A percentile compares a stretch with the other conserved stretches of the same genome.
phyloP scores from a whole-genome alignment of 164 flowering plant species.

The Dillenia turbinata region DNA sequence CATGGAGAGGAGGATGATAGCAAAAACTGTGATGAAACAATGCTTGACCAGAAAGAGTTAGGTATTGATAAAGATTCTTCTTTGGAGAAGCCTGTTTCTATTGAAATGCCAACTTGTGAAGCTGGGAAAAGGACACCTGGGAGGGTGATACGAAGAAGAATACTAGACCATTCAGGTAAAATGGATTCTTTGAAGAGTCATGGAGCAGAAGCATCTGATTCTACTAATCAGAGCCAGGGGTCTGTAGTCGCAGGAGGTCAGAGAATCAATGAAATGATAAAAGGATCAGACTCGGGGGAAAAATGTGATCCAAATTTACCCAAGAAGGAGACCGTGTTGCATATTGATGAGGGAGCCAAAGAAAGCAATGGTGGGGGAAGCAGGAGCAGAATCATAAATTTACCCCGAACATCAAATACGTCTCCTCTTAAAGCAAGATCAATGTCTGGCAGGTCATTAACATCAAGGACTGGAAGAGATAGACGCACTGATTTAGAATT shows the following conservation, averaged over 20 bases:
- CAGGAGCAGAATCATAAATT: slow-evolving; percentile 47
- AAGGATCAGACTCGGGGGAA: slow-evolving; percentile 13
- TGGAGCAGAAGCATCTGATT: slow-evolving; percentile 18
- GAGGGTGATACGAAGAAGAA: slow-evolving; percentile 5
- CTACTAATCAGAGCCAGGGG: slow-evolving; percentile 16
- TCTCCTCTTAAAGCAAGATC: slow-evolving; percentile 25
- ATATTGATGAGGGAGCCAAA: slow-evolving; percentile 28
- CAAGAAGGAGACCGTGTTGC: slow-evolving; percentile 19
- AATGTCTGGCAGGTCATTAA: slow-evolving; percentile 22
- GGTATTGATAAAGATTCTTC: slow-evolving; percentile 8
- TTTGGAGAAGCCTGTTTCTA: slow-evolving; percentile 14
- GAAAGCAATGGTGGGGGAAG: slow-evolving; percentile 30
- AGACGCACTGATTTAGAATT: slow-evolving; percentile 24
- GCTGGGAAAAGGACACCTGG: slow-evolving; percentile 11
- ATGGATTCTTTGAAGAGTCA: slow-evolving; percentile 12
- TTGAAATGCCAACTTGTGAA: slow-evolving; percentile 11
- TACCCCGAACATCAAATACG: slow-evolving; percentile 37
- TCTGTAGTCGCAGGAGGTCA: slow-evolving; percentile 8
- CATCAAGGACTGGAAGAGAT: slow-evolving; percentile 33
- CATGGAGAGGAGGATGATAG: slow-evolving; percentile 9
- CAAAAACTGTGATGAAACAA: slow-evolving; percentile 5
- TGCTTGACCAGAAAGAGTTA: slow-evolving; percentile 8
- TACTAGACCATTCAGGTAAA: slow-evolving; percentile 12
- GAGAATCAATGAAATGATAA: slow-evolving; percentile 17
- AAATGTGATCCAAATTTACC: slow-evolving; percentile 12